Conservation (phyloP, 805 yeast genomes). For the Lipomyces yamanashiensis region DNA sequence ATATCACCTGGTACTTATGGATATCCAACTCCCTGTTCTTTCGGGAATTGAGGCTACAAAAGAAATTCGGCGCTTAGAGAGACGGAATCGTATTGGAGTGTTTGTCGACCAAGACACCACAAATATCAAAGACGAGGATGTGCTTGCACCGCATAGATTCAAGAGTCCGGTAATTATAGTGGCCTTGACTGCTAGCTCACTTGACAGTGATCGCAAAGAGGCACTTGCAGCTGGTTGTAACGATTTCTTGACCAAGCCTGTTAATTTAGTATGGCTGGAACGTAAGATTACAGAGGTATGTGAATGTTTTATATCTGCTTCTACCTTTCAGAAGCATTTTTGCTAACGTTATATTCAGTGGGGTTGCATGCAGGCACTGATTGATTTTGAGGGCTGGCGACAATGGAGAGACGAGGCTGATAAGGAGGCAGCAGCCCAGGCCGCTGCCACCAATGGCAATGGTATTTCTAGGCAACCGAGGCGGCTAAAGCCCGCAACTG, state of each 20-base stretch:
- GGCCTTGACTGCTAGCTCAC: conserved; percentile 91
- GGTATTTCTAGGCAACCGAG: not conserved
- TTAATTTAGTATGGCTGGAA: conserved; percentile 89
- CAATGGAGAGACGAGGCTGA: conserved; percentile 44
- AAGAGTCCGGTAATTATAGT: conserved; percentile 97
- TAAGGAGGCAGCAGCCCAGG: not conserved
- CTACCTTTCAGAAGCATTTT: too few species aligned
- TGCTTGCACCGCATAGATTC: conserved; percentile 64
- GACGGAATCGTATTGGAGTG: conserved; percentile 76
- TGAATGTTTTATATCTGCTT: not conserved
- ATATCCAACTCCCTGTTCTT: conserved; percentile 92
- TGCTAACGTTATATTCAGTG: conserved; percentile 7
- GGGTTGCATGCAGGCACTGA: conserved; percentile 28
- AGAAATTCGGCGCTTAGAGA: conserved; percentile 85
- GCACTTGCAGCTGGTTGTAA: conserved; percentile 98
- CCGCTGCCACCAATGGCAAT: not conserved
- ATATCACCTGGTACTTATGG: conserved; percentile 93
- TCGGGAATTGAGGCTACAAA: conserved; percentile 95
- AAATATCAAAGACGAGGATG: conserved; percentile 53
- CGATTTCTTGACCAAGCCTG: conserved; percentile 95
- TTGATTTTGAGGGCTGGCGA: conserved; percentile 71
- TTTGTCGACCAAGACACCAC: conserved; percentile 49
- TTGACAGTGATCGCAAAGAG: conserved; percentile 81
- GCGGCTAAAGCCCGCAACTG: not conserved
- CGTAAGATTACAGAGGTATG: conserved; percentile 69